phyloP scores from a whole-genome alignment of 176 grass and related monocot genomes.

The Raddia guianensis region DNA sequence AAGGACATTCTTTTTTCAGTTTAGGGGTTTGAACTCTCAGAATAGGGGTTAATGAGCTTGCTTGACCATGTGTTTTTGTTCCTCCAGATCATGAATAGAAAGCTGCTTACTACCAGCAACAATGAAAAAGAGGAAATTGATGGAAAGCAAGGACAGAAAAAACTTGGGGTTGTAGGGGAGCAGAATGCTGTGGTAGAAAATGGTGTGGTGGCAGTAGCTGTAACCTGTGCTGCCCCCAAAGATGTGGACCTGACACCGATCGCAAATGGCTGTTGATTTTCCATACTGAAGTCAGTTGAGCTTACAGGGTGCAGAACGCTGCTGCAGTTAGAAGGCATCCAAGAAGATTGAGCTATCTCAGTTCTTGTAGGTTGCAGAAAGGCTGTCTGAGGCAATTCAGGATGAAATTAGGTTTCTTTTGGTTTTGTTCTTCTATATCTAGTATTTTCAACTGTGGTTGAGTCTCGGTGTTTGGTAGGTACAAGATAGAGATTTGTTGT shows the following conservation, averaged over 20 bases:
- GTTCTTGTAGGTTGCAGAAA: constrained; percentile 43
- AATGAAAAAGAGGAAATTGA: constrained; percentile 35
- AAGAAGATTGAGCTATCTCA: background rate
- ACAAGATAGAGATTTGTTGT: constrained; percentile 11
- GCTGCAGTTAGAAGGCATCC: constrained; percentile 18
- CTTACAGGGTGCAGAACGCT: constrained; percentile 21
- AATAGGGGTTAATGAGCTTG: background rate
- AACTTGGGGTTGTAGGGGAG: constrained; percentile 30
- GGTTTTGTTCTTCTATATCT: constrained; percentile 16
- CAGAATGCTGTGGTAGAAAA: constrained; percentile 49
- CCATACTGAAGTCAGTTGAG: constrained; percentile 17
- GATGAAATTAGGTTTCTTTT: constrained; percentile 2
- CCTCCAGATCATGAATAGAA: constrained; percentile 33
- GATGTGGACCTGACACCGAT: constrained; percentile 41
- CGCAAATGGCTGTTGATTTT: constrained; percentile 59
- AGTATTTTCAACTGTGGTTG: constrained; percentile 7
- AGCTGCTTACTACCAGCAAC: background rate
- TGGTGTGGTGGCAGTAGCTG: constrained; percentile 4
- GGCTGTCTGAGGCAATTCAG: constrained; percentile 33
- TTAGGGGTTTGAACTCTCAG: background rate
- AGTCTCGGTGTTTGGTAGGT: constrained; percentile 12
- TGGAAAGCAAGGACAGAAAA: constrained; percentile 44
- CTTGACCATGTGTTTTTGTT: background rate
- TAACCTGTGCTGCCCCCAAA: constrained; percentile 39
- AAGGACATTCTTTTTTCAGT: background rate